These are phyloP conservation scores for Alternaria metachromatica DNA, from an alignment of 2,329 filamentous ascomycete genomes.

Conservation along the genomic window DNA sequence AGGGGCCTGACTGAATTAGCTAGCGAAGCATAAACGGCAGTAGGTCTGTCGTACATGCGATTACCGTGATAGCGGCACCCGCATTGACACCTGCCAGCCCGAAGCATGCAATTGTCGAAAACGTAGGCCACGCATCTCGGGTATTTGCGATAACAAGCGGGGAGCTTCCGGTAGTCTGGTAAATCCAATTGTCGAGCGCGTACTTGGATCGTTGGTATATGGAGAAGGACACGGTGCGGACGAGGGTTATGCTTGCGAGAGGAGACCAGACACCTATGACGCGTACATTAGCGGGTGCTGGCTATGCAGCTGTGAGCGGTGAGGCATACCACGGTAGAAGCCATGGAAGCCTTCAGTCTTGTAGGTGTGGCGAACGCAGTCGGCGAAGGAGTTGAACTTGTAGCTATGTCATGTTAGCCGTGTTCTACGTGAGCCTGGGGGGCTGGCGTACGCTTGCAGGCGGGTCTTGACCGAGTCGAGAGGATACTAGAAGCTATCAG, in stretches of 20 bases:
- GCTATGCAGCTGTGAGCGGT: not conserved
- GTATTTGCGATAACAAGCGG: slow-evolving; percentile 76
- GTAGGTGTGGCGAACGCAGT: slow-evolving; percentile 80
- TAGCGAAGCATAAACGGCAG: not conserved
- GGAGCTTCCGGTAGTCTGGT: slow-evolving; percentile 68
- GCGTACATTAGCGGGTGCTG: slow-evolving; percentile 19
- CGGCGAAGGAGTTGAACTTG: slow-evolving; percentile 74
- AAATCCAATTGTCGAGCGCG: slow-evolving; percentile 73
- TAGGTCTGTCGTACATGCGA: slow-evolving; percentile 66
- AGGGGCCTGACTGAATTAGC: slow-evolving; percentile 64
- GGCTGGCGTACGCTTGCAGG: slow-evolving; percentile 70
- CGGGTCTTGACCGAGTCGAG: slow-evolving; percentile 89
- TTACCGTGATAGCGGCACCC: slow-evolving; percentile 78
- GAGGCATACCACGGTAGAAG: slow-evolving; percentile 60
- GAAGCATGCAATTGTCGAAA: slow-evolving; percentile 78
- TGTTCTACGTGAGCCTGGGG: not conserved
- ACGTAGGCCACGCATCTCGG: slow-evolving; percentile 71
- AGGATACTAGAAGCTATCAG: slow-evolving; percentile 65
- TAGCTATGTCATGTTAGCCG: slow-evolving; percentile 56
- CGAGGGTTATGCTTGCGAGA: slow-evolving; percentile 78
- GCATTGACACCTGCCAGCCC: slow-evolving; percentile 79
- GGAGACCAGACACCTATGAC: slow-evolving; percentile 73
- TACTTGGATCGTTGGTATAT: slow-evolving; percentile 82
- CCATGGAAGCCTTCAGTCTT: slow-evolving; percentile 58
- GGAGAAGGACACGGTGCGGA: slow-evolving; percentile 79